Base-by-base conservation (phyloP, 768 basidiomycete genomes). In the Kwoniella botswanensis region DNA sequence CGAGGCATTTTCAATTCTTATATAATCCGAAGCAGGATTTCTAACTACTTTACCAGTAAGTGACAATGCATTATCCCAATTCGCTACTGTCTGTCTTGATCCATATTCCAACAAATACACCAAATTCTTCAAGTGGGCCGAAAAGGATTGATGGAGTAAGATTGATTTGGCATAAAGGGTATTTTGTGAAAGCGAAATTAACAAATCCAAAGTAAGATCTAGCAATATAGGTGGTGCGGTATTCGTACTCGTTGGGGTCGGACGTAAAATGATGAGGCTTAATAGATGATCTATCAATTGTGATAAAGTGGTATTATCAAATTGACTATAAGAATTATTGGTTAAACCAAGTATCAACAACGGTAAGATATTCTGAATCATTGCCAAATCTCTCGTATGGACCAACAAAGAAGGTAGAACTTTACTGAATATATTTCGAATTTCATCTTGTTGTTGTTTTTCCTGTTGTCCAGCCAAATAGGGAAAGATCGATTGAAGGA, bases 121-220 rank as follows among this genome's bases (percentile, higher is more conserved):
- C 17, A 79, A 59, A 29, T 56, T 67, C 41, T 66, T 72, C 54
- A 81, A 71, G 61, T 79, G 73, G 2, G 70, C 68, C 15, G 74
- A 68, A 58, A 78, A 67, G 41, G 43, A 62, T 5, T 65, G 67
- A 5, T 52, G 50, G 5, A 73, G 59, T 3, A 86, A 85, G 54
- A 93, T 82, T 17, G 57, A 18, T 65, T 93, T 85, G 57, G 87
- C 88, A 7, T 89, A 88, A 17, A 92, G 87, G 1, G 94, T 81
- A 71, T 87, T 89, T 58, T 93, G 84, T 10, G 90, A 89, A 52
- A 93, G 87, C 68, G 87, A 87, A 74, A 87, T 86, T 64, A 96
- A 85, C 0, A 90, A 86, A 53, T 88, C 87, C 68, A 91, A 85
- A 22, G 93, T 86, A 10, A 94, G 84, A 13, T 89, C 87, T 64